These are phyloP conservation scores for Tetradesmus lagerheimii DNA, from an alignment of 139 green algal species.

Conservation along the genomic window DNA sequence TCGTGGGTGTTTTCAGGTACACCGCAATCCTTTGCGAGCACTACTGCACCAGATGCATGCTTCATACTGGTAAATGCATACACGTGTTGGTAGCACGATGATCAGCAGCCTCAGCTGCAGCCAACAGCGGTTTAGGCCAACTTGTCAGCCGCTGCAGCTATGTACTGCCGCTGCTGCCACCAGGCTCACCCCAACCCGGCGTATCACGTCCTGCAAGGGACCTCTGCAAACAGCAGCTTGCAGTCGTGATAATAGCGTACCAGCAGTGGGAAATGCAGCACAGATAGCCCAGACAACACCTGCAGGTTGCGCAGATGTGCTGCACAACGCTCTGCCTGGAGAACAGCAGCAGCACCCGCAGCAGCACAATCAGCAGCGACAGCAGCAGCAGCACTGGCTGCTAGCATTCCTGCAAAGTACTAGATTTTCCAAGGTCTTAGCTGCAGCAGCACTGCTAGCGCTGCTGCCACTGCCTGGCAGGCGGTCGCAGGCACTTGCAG, in stretches of 20 bases:
- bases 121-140: neutral
- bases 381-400: slow-evolving; percentile 22
- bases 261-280: neutral
- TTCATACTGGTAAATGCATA: no score
- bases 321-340: neutral
- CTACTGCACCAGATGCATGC: neutral
- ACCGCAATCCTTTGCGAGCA: neutral
- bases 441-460: neutral
- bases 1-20: no score
- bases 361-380: neutral
- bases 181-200: neutral
- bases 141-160: neutral
- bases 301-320: neutral
- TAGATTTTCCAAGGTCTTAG: neutral
- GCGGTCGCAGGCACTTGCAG: neutral
- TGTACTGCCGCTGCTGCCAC: neutral
- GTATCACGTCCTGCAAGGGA: neutral
- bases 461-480: neutral
- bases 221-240: neutral
- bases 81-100: neutral
- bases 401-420: neutral
- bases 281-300: neutral
- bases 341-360: slow-evolving; percentile 24
- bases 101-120: neutral
- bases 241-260: neutral